Evolutionary conservation across 495 filamentous ascomycete genomes (phyloP).

Genomic region (Sabuloglossum arenarium): DNA sequence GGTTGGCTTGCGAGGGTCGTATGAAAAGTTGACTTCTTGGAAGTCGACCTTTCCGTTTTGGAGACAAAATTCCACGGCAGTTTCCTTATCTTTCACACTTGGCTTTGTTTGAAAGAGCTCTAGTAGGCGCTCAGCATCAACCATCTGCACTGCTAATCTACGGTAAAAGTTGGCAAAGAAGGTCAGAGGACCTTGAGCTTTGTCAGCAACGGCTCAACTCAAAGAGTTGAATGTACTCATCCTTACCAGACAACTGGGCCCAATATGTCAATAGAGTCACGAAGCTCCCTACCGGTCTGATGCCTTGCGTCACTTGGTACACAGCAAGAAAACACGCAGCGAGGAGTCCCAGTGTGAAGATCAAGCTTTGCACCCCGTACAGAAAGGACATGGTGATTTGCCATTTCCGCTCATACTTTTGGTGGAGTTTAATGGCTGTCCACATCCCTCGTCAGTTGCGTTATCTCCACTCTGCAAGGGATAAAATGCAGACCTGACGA

Average conservation of each 20-base stretch:
- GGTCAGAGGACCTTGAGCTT: conserved; percentile 29
- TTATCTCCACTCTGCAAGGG: background rate
- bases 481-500: conserved; percentile 15
- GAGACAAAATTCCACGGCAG: conserved; percentile 33
- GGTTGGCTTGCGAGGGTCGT: conserved; percentile 44
- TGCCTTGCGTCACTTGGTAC: conserved; percentile 35
- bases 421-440: conserved; percentile 14
- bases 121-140: conserved; percentile 52
- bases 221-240: background rate
- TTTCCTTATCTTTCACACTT: conserved; percentile 32
- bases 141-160: conserved; percentile 24
- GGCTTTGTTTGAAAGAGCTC: conserved; percentile 49
- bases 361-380: conserved; percentile 28
- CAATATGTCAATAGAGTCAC: conserved; percentile 54
- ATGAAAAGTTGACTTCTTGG: conserved; percentile 43
- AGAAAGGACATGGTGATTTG: conserved; percentile 13
- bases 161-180: conserved; percentile 29
- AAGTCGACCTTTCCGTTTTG: conserved; percentile 41
- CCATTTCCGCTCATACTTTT: conserved; percentile 11
- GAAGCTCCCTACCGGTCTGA: conserved; percentile 43
- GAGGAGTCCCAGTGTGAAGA: conserved; percentile 41
- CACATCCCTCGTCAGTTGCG: background rate
- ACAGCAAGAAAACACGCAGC: conserved; percentile 44
- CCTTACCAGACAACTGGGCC: conserved; percentile 27
- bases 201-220: conserved; percentile 5